Evolutionary conservation across 2,329 filamentous ascomycete genomes (phyloP).

Genomic region (Nannizzia gypsea): DNA sequence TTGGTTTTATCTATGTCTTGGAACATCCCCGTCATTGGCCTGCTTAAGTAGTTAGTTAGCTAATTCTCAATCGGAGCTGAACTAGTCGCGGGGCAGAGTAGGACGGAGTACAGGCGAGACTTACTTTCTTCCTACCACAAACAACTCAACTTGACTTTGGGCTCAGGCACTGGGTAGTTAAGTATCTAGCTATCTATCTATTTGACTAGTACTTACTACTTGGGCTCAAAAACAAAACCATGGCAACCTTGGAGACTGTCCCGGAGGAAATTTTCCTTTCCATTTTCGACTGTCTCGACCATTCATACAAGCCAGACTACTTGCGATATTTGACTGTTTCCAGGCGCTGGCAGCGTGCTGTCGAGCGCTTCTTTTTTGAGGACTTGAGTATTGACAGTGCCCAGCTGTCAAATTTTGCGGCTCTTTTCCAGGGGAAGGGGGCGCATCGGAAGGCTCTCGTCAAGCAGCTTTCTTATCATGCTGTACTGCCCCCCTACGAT

Average conservation of each 20-base stretch:
- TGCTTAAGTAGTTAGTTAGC: too few species aligned
- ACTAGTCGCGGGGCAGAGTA: too few species aligned
- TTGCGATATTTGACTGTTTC: background rate
- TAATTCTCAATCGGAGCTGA: too few species aligned
- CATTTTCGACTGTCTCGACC: background rate
- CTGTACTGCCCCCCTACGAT: background rate
- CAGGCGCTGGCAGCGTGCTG: background rate
- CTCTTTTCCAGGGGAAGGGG: background rate
- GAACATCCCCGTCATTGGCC: too few species aligned
- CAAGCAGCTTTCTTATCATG: background rate
- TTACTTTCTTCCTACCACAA: too few species aligned
- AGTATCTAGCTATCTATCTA: too few species aligned
- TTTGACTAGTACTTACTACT: background rate
- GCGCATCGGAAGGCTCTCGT: slow-evolving; percentile 1
- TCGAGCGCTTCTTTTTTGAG: background rate
- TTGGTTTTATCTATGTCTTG: too few species aligned
- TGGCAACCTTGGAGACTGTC: background rate
- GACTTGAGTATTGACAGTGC: background rate
- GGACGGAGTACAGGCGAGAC: too few species aligned
- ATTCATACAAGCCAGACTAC: background rate
- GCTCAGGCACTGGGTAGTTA: too few species aligned
- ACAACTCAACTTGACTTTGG: too few species aligned
- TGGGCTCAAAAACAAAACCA: background rate
- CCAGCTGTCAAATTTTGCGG: background rate
- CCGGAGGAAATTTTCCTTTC: slow-evolving; percentile 5